phyloP scores from a whole-genome alignment of 2,329 filamentous ascomycete species.

The Calonectria pseudoreteaudii region DNA sequence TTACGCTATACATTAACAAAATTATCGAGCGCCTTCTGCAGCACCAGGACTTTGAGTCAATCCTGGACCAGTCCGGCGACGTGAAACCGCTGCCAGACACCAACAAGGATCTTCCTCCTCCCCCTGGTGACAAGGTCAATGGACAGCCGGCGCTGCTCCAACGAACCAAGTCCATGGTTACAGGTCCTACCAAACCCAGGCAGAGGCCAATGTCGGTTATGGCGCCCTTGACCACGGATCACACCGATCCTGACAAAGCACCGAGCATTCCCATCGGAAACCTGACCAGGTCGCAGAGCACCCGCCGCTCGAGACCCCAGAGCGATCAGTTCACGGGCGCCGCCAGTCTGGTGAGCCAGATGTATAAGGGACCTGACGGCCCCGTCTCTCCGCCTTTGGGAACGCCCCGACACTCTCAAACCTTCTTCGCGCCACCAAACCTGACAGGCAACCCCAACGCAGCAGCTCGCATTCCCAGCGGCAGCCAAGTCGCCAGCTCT shows the following conservation, averaged over 20 bases:
- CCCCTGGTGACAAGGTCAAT: constrained; percentile 56
- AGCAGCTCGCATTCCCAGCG: constrained; percentile 63
- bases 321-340: constrained; percentile 73
- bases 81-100: constrained; percentile 59
- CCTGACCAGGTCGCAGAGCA: constrained; percentile 65
- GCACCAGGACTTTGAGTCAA: constrained; percentile 94
- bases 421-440: constrained; percentile 69
- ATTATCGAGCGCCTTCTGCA: constrained; percentile 96
- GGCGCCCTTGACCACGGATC: constrained; percentile 56
- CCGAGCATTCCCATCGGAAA: constrained; percentile 79
- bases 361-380: constrained; percentile 82
- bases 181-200: constrained; percentile 56
- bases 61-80: constrained; percentile 83
- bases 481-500: constrained; percentile 58
- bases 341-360: constrained; percentile 84
- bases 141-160: constrained; percentile 64
- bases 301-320: constrained; percentile 67
- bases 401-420: constrained; percentile 70
- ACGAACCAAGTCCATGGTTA: constrained; percentile 70
- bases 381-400: constrained; percentile 70
- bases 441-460: constrained; percentile 64
- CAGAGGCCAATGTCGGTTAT: constrained; percentile 70
- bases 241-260: constrained; percentile 78
- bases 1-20: constrained; percentile 98
- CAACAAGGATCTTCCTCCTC: constrained; percentile 88